Conservation (phyloP, 768 basidiomycete genomes). For the Agaricus blazei region DNA sequence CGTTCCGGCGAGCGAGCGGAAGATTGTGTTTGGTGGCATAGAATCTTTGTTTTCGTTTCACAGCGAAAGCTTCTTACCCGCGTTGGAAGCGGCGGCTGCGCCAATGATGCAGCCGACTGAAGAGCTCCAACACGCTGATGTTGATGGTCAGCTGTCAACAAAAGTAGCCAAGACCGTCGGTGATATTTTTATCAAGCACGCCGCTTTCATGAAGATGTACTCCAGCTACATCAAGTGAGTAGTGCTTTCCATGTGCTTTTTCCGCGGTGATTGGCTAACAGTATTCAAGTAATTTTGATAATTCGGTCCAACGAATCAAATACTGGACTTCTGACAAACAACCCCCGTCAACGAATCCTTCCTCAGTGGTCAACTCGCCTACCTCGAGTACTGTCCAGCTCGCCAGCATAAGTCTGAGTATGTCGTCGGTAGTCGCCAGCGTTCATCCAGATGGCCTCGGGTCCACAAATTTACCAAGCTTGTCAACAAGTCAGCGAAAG, state of each 20-base stretch:
- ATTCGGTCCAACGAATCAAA: constrained; percentile 81
- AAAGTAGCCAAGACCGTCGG: constrained; percentile 78
- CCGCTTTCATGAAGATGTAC: constrained; percentile 99
- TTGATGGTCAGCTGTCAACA: constrained; percentile 69
- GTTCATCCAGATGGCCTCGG: constrained; percentile 33
- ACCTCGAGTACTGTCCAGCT: constrained; percentile 59
- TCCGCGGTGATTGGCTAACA: constrained; percentile 11
- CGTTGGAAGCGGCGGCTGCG: constrained; percentile 73
- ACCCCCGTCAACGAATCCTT: constrained; percentile 29
- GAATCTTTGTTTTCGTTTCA: constrained; percentile 92
- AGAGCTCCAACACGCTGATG: constrained; percentile 48
- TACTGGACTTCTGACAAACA: constrained; percentile 71
- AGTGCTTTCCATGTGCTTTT: neutral
- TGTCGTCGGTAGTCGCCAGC: constrained; percentile 37
- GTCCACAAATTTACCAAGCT: constrained; percentile 41
- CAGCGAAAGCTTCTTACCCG: constrained; percentile 87
- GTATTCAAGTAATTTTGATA: constrained; percentile 81
- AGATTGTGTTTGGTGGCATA: constrained; percentile 86
- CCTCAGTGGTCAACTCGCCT: constrained; percentile 47
- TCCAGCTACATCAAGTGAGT: constrained; percentile 92
- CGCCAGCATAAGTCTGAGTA: constrained; percentile 55
- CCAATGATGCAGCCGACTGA: constrained; percentile 52
- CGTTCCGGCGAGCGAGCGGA: constrained; percentile 81
- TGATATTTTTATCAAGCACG: constrained; percentile 86
- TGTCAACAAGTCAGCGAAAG: constrained; percentile 80